Percentiles rank a stretch among this genome's conserved stretches.
Evolutionary conservation across 805 yeast genomes (phyloP).

Genomic region (Zygoascus ofunaensis): DNA sequence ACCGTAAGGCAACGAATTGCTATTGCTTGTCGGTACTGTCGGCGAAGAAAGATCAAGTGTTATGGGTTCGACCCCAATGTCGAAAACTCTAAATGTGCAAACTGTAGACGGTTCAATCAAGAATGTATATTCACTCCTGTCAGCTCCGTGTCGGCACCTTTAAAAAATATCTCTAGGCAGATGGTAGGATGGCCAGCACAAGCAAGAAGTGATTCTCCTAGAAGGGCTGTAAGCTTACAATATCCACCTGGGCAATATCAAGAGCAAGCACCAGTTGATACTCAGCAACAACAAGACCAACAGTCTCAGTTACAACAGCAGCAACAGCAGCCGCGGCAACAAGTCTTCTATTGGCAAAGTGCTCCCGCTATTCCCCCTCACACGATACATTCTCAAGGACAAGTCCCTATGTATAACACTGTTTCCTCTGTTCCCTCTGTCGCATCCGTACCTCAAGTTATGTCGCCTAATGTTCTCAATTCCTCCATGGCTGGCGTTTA

Average conservation of each 20-base stretch:
- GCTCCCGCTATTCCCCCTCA: not conserved
- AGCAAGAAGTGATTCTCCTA: not conserved
- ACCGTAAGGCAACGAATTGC: slow-evolving; percentile 23
- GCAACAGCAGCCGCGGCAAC: slow-evolving; percentile 2
- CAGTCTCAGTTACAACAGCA: slow-evolving; percentile 5
- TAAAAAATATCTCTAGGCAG: slow-evolving; percentile 9
- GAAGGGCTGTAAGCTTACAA: not conserved
- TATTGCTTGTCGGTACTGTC: slow-evolving; percentile 27
- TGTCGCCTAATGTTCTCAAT: not conserved
- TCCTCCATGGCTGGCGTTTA: not conserved
- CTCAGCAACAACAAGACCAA: slow-evolving; percentile 3
- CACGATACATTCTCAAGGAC: not conserved
- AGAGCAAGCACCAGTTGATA: not conserved
- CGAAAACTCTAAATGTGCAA: slow-evolving; percentile 23
- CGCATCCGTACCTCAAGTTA: not conserved
- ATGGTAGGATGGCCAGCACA: not conserved
- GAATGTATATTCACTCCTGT: slow-evolving; percentile 28
- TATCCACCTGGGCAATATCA: not conserved
- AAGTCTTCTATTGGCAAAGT: slow-evolving; percentile 1
- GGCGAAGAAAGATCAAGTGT: slow-evolving; percentile 27
- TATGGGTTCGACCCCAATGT: slow-evolving; percentile 24
- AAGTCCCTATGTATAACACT: not conserved
- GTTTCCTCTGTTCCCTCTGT: not conserved
- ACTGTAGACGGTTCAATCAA: slow-evolving; percentile 25
- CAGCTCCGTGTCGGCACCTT: slow-evolving; percentile 17